A percentile compares a stretch with the other conserved stretches of the same genome.
Conservation (phyloP, 108 stramenopile genomes). For the Nitzschia palea region DNA sequence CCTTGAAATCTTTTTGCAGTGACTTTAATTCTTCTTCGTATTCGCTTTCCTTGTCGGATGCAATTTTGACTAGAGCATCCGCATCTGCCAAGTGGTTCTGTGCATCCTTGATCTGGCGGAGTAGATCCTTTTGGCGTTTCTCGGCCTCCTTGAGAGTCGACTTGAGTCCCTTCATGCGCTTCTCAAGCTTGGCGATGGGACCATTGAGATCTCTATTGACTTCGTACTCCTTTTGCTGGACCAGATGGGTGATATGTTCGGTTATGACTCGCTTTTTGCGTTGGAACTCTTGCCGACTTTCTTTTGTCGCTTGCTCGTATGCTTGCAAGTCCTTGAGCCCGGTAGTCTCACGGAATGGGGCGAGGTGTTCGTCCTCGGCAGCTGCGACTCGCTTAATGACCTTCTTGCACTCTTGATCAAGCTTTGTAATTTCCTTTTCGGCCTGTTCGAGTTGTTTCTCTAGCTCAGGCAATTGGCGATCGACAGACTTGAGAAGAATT, state of each 20-base stretch:
- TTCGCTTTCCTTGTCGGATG: slow-evolving; percentile 56
- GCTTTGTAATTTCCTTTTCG: slow-evolving; percentile 55
- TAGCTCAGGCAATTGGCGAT: slow-evolving; percentile 49
- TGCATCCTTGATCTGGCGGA: slow-evolving; percentile 45
- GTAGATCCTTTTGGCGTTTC: slow-evolving; percentile 47
- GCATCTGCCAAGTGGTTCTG: slow-evolving; percentile 61
- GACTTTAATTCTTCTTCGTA: slow-evolving; percentile 65
- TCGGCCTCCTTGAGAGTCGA: slow-evolving; percentile 50
- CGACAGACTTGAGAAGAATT: slow-evolving; percentile 49
- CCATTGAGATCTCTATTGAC: slow-evolving; percentile 42
- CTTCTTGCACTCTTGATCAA: slow-evolving; percentile 40
- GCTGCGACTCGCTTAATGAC: slow-evolving; percentile 57
- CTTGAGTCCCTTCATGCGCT: slow-evolving; percentile 54
- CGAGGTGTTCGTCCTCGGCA: slow-evolving; percentile 79
- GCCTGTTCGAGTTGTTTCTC: slow-evolving; percentile 41
- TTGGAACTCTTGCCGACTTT: slow-evolving; percentile 79
- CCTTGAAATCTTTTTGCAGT: slow-evolving; percentile 61
- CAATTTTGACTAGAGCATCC: slow-evolving; percentile 63
- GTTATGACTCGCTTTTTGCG: slow-evolving; percentile 64
- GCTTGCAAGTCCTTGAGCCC: slow-evolving; percentile 81
- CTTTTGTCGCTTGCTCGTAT: slow-evolving; percentile 82
- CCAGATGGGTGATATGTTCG: slow-evolving; percentile 76
- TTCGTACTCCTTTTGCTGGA: slow-evolving; percentile 63
- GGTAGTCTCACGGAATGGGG: slow-evolving; percentile 77
- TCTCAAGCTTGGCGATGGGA: slow-evolving; percentile 35